A percentile compares a stretch with the other conserved stretches of the same genome.
These are phyloP conservation scores for Mikania micrantha DNA, from an alignment of 129 eudicot species.

Conservation along the genomic window DNA sequence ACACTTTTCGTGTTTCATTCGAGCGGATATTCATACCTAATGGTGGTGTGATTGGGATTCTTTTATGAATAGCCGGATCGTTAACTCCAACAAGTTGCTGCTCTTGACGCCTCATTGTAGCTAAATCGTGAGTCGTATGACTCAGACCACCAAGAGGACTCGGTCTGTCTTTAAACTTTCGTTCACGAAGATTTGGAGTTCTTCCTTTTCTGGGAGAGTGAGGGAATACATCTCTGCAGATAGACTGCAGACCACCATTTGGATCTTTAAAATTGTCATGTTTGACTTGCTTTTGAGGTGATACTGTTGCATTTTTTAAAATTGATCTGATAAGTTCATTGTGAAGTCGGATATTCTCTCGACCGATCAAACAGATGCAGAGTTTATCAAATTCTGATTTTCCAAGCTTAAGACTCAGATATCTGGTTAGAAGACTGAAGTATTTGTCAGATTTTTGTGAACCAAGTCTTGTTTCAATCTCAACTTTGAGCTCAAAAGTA, in stretches of 20 bases:
- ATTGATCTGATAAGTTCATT: conserved; percentile 59
- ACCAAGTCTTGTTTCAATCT: conserved; percentile 55
- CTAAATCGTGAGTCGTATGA: conserved; percentile 32
- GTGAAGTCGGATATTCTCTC: conserved; percentile 56
- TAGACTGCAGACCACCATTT: conserved; percentile 54
- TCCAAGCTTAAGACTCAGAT: conserved; percentile 36
- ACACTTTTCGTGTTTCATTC: conserved; percentile 39
- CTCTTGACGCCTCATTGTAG: conserved; percentile 32
- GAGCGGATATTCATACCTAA: conserved; percentile 49
- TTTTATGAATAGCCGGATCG: conserved; percentile 37
- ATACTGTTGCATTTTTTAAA: conserved; percentile 45
- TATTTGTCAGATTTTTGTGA: conserved; percentile 49
- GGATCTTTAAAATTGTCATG: conserved; percentile 30
- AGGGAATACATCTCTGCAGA: conserved; percentile 62
- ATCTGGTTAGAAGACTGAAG: conserved; percentile 44
- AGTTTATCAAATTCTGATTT: conserved; percentile 60
- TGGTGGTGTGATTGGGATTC: conserved; percentile 74
- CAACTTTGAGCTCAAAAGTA: conserved; percentile 44
- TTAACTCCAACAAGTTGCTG: conserved; percentile 51
- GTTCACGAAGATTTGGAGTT: conserved; percentile 47
- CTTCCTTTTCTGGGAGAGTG: conserved; percentile 69
- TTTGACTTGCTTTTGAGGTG: conserved; percentile 45
- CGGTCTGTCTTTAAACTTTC: conserved; percentile 49
- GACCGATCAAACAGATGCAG: conserved; percentile 54
- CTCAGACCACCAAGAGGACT: conserved; percentile 77